Evolutionary conservation across 306 rosid genomes (phyloP).

Genomic region (Sechiopsis laciniata): DNA sequence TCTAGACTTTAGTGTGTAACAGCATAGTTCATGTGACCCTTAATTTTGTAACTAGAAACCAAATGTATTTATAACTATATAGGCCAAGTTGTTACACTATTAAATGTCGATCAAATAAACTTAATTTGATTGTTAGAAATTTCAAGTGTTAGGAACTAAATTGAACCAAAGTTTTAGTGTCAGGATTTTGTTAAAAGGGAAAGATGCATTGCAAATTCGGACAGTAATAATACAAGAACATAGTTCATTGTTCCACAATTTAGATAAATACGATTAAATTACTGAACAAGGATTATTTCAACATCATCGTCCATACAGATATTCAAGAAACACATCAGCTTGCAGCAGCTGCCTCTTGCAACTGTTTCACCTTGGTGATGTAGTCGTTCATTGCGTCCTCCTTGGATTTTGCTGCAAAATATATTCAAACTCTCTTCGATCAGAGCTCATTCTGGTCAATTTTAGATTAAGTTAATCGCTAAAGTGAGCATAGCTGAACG

Average conservation of each 20-base stretch:
- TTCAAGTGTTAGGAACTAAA: no score
- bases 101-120: no score
- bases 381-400: slow-evolving; percentile 86
- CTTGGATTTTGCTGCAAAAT: slow-evolving; percentile 65
- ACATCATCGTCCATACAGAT: background rate
- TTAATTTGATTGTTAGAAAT: background rate
- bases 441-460: background rate
- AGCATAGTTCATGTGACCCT: no score
- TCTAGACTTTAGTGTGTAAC: no score
- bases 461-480: background rate
- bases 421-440: background rate
- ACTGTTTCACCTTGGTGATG: slow-evolving; percentile 87
- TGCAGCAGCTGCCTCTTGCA: slow-evolving; percentile 61
- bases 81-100: no score
- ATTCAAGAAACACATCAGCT: slow-evolving; percentile 31
- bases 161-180: background rate
- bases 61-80: no score
- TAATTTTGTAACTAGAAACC: no score
- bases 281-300: slow-evolving; percentile 13
- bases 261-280: slow-evolving; percentile 9
- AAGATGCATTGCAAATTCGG: background rate
- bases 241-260: slow-evolving; percentile 10
- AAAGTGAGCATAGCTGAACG: no score
- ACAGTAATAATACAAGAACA: background rate
- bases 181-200: slow-evolving; percentile 2